Conservation (phyloP, 2,329 filamentous ascomycete genomes). For the Pseudofabraea citricarpa region DNA sequence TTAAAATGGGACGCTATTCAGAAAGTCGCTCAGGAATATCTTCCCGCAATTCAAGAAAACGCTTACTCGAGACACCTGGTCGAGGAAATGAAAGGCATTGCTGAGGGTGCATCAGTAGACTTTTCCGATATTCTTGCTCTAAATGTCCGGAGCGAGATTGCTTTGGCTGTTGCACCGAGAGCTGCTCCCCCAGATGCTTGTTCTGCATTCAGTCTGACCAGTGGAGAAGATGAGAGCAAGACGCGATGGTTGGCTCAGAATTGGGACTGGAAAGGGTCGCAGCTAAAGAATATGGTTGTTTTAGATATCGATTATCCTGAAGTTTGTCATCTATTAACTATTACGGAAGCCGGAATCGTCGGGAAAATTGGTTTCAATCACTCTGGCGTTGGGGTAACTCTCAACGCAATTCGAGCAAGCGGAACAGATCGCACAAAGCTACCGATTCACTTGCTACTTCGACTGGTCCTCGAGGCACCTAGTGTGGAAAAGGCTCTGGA, state of each 20-base stretch:
- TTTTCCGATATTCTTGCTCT: conserved; percentile 40
- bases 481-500: background rate
- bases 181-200: conserved; percentile 41
- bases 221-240: background rate
- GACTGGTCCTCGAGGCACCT: conserved; percentile 42
- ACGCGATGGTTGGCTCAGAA: conserved; percentile 8
- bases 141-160: conserved; percentile 44
- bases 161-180: conserved; percentile 27
- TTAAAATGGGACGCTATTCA: background rate
- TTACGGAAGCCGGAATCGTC: conserved; percentile 12
- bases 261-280: conserved; percentile 10
- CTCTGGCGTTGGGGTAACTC: conserved; percentile 44
- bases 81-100: conserved; percentile 35
- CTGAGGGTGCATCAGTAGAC: conserved; percentile 23
- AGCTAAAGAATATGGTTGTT: conserved; percentile 4
- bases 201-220: conserved; percentile 32
- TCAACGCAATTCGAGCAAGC: conserved; percentile 48
- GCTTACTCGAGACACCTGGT: conserved; percentile 9
- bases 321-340: background rate
- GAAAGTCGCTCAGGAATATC: background rate
- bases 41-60: background rate
- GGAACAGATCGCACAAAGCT: conserved; percentile 40
- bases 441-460: conserved; percentile 49
- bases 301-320: conserved; percentile 5
- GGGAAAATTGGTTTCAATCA: conserved; percentile 48